Evolutionary conservation across 1,284 basidiomycete species (phyloP).

Genomic region (Cryptococcus sp.): DNA sequence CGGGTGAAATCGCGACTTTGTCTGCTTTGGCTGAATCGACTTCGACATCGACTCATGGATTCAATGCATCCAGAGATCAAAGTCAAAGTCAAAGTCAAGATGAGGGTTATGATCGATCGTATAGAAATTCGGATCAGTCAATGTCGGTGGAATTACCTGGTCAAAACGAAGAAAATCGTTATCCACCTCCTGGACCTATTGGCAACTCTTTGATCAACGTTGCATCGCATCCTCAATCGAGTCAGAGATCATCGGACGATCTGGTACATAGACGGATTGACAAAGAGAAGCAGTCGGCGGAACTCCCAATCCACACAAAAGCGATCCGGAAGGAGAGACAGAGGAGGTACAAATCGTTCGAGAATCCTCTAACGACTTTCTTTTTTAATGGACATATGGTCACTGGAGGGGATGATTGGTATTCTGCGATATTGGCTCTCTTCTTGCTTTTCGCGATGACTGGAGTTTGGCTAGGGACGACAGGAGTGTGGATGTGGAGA

Average conservation of each 20-base stretch:
- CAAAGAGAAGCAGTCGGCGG: background rate
- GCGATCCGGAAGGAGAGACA: slow-evolving; percentile 2
- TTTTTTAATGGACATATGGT: slow-evolving; percentile 65
- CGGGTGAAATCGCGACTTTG: background rate
- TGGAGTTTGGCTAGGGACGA: slow-evolving; percentile 76
- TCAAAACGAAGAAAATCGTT: background rate
- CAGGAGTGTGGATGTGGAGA: slow-evolving; percentile 80
- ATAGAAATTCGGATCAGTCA: background rate
- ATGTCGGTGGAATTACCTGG: background rate
- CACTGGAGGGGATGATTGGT: slow-evolving; percentile 77
- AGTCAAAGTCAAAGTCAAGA: too few species aligned
- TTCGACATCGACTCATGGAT: background rate
- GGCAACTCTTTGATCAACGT: background rate
- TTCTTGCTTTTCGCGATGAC: slow-evolving; percentile 61
- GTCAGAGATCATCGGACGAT: background rate
- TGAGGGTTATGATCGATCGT: too few species aligned
- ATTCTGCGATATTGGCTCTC: slow-evolving; percentile 67
- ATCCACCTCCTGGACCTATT: background rate
- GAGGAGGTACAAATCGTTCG: slow-evolving; percentile 17
- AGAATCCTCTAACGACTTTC: slow-evolving; percentile 53
- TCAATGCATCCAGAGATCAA: too few species aligned
- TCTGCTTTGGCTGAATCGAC: background rate
- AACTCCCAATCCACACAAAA: background rate
- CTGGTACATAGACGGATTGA: background rate
- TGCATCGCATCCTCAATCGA: background rate